phyloP scores from a whole-genome alignment of 257 asterid genomes.

The Jasminum sambac region DNA sequence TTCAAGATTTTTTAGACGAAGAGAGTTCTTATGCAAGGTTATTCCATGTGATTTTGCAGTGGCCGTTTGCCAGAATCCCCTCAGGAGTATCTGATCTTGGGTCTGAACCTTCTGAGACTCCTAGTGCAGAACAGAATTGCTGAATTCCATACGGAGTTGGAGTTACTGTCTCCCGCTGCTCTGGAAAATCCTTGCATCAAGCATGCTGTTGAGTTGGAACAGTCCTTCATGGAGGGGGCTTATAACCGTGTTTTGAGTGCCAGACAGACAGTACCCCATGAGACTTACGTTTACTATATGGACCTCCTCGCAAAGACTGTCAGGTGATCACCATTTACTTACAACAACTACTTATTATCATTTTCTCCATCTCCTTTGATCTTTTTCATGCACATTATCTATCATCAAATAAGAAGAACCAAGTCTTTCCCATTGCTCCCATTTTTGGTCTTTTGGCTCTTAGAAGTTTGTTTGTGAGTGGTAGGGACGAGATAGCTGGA shows the following conservation, averaged over 20 bases:
- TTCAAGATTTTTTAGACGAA: background rate
- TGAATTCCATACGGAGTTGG: conserved; percentile 94
- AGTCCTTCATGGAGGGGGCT: conserved; percentile 99
- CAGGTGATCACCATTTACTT: no score
- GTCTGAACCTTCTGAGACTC: conserved; percentile 95
- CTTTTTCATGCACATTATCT: background rate
- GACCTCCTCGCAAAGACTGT: conserved; percentile 94
- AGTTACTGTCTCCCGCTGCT: conserved; percentile 72
- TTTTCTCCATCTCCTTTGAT: background rate
- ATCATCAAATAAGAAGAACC: background rate
- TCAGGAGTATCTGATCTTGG: conserved; percentile 88
- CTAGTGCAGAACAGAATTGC: conserved; percentile 97
- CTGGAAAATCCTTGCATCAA: conserved; percentile 86
- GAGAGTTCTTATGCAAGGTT: conserved; percentile 4
- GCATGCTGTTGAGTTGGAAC: conserved; percentile 97
- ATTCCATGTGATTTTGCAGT: conserved; percentile 49
- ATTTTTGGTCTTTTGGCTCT: conserved; percentile 5
- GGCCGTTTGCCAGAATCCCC: conserved; percentile 74
- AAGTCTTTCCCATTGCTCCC: background rate
- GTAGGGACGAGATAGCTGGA: conserved; percentile 95
- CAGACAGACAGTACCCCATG: conserved; percentile 89
- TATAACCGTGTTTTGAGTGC: conserved; percentile 90
- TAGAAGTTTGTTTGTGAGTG: conserved; percentile 26
- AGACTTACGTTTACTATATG: conserved; percentile 88
- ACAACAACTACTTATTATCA: no score